Conservation (phyloP, 441 rosid species). For the Monsonia emarginata region DNA sequence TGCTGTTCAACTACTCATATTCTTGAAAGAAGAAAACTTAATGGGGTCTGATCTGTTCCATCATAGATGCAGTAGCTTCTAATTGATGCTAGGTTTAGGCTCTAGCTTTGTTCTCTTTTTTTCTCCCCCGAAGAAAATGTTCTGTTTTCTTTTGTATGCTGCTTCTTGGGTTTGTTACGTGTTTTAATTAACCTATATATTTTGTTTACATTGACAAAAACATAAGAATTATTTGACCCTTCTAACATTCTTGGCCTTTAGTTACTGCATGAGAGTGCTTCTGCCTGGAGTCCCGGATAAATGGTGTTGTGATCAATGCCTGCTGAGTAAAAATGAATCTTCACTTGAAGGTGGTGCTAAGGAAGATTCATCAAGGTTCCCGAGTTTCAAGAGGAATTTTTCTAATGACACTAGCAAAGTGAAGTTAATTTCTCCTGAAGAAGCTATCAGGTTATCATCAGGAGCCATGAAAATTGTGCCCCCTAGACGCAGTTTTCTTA, state of each 20-base stretch:
- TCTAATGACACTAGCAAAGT: constrained; percentile 28
- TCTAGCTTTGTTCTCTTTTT: too few relatives aligned
- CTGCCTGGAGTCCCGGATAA: not conserved
- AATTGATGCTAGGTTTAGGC: not conserved
- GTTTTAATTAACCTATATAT: not conserved
- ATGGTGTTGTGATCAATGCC: constrained; percentile 44
- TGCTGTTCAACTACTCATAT: not conserved
- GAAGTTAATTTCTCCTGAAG: constrained; percentile 32
- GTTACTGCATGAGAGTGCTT: constrained; percentile 31
- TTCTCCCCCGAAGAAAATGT: too few relatives aligned
- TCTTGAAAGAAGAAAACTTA: not conserved
- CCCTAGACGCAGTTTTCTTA: constrained; percentile 11
- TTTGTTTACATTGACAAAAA: not conserved
- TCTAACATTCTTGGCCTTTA: constrained; percentile 16
- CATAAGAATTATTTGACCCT: not conserved
- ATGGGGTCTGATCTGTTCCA: not conserved
- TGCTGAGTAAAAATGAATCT: constrained; percentile 3
- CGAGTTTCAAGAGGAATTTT: constrained; percentile 20
- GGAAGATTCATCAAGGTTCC: not conserved
- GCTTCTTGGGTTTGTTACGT: not conserved
- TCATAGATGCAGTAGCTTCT: not conserved
- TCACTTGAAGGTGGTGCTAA: constrained; percentile 18
- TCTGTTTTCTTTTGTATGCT: not conserved
- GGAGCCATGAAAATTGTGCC: constrained; percentile 9
- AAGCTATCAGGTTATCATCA: constrained; percentile 29